phyloP scores from a whole-genome alignment of 78 protist species.

The Speleostelium caveatum region DNA sequence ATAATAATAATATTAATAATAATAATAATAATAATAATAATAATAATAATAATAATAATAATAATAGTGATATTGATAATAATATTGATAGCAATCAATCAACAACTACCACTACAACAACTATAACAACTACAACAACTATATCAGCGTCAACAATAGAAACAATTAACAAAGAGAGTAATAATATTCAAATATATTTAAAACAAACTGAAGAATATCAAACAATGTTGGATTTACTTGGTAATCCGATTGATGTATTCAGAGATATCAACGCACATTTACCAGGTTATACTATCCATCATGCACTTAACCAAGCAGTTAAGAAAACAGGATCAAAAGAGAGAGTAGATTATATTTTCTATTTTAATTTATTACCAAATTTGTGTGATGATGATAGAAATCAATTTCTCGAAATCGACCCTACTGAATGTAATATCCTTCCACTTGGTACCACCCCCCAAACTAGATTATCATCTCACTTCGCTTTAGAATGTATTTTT shows the following conservation, averaged over 20 bases:
- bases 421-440: slow-evolving; percentile 27
- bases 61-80: no score
- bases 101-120: slow-evolving; percentile 2
- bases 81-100: no score
- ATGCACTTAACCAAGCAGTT: slow-evolving; percentile 54
- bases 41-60: no score
- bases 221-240: slow-evolving; percentile 34
- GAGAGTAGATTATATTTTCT: slow-evolving; percentile 52
- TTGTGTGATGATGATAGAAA: slow-evolving; percentile 73
- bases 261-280: slow-evolving; percentile 30
- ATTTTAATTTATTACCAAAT: slow-evolving; percentile 45
- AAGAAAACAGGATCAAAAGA: slow-evolving; percentile 13
- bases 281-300: slow-evolving; percentile 80
- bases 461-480: slow-evolving; percentile 67
- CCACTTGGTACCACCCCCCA: slow-evolving; percentile 79
- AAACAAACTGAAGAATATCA: slow-evolving; percentile 54
- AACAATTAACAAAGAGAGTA: not conserved
- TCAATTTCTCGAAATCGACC: slow-evolving; percentile 23
- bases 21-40: no score
- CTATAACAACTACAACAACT: not conserved
- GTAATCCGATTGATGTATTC: slow-evolving; percentile 32
- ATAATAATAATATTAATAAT: no score
- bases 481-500: slow-evolving; percentile 65
- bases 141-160: not conserved
- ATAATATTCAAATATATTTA: slow-evolving; percentile 47